Conservation (phyloP, 78 protist species). For the Bodo saltans region DNA sequence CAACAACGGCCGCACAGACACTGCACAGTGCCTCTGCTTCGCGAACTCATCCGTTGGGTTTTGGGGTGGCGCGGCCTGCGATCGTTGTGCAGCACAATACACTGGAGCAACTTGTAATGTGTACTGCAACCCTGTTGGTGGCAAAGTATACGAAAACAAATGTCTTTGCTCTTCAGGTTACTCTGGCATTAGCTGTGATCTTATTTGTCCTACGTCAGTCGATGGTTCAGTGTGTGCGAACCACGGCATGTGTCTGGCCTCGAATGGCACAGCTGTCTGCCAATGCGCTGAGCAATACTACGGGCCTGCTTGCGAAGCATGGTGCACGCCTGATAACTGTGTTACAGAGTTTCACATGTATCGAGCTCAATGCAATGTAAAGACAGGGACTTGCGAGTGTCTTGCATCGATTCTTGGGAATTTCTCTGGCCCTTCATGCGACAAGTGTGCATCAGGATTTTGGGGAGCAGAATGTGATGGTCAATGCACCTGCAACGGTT, state of each 20-base stretch:
- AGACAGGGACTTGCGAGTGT: not conserved
- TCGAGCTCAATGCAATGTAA: not conserved
- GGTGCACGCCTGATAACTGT: too few species aligned
- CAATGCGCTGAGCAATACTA: not conserved
- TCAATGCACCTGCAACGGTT: too few species aligned
- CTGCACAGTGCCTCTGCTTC: not conserved
- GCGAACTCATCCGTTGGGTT: not conserved
- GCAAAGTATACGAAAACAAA: too few species aligned
- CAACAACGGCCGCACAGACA: constrained; percentile 12
- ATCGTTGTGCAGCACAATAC: not conserved
- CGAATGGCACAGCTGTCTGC: too few species aligned
- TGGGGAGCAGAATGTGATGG: too few species aligned
- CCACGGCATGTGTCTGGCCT: not conserved
- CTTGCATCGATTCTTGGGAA: too few species aligned
- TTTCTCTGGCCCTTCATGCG: too few species aligned
- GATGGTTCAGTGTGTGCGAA: not conserved
- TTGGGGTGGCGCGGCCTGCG: constrained; percentile 7
- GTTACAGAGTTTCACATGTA: too few species aligned
- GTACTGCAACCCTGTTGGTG: not conserved
- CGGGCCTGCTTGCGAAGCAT: not conserved
- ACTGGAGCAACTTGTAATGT: not conserved
- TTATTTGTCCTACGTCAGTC: not conserved
- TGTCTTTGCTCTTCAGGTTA: too few species aligned
- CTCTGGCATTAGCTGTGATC: not conserved
- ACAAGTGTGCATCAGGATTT: too few species aligned